Evolutionary conservation across 768 basidiomycete genomes (phyloP).

Genomic region (Auriscalpium vulgare): DNA sequence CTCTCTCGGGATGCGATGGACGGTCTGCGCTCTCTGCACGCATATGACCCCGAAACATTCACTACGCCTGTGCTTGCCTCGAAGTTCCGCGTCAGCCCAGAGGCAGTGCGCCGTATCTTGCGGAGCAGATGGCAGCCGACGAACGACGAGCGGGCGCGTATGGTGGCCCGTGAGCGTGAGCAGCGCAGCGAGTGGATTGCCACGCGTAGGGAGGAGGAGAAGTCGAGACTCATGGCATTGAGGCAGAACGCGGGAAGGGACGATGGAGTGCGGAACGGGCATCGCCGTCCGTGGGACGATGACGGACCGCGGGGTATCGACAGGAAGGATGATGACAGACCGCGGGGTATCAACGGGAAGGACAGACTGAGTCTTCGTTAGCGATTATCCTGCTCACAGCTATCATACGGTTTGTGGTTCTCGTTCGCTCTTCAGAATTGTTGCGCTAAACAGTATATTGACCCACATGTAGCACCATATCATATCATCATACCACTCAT

Average conservation of each 20-base stretch:
- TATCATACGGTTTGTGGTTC: too few species aligned
- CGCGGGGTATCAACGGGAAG: neutral
- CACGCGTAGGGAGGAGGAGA: constrained; percentile 8
- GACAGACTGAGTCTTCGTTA: neutral
- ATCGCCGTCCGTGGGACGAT: neutral
- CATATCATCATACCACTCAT: too few species aligned
- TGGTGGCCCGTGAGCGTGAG: constrained; percentile 23
- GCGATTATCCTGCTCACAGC: neutral
- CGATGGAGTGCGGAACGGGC: neutral
- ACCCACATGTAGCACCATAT: too few species aligned
- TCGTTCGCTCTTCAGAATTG: too few species aligned
- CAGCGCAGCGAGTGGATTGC: constrained; percentile 15
- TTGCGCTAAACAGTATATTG: too few species aligned
- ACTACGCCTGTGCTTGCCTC: constrained; percentile 34
- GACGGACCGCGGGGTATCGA: neutral
- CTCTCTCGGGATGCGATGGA: constrained; percentile 47
- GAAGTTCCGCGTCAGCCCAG: constrained; percentile 41
- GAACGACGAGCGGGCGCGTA: constrained; percentile 22
- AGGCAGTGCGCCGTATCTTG: constrained; percentile 44
- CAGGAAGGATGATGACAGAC: neutral
- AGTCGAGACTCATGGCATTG: neutral
- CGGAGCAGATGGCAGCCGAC: constrained; percentile 35
- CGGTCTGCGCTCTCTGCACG: constrained; percentile 35
- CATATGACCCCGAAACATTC: constrained; percentile 34
- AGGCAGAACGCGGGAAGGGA: neutral